Conservation (phyloP, 2,329 filamentous ascomycete genomes). For the Parascedosporium putredinis region DNA sequence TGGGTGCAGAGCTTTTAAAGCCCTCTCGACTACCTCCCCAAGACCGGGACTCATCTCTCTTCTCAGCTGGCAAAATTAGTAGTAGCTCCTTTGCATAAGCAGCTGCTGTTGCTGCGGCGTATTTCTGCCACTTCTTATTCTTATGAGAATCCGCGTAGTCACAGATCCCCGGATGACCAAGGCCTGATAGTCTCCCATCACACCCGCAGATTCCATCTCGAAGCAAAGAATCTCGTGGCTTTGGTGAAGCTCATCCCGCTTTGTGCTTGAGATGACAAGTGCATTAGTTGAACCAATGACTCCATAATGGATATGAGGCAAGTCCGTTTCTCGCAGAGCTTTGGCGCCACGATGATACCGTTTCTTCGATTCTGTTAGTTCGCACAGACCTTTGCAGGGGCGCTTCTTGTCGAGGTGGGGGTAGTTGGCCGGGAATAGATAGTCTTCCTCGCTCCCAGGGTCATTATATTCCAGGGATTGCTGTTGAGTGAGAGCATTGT, state of each 20-base stretch:
- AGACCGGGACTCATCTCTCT: no score
- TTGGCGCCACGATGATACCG: neutral
- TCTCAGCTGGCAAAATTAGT: neutral
- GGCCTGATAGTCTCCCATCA: conserved; percentile 13
- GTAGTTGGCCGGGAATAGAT: neutral
- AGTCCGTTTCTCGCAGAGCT: neutral
- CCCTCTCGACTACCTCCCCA: no score
- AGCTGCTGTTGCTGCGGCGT: conserved; percentile 10
- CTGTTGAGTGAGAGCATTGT: neutral
- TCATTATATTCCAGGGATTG: neutral
- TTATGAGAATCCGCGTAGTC: conserved; percentile 20
- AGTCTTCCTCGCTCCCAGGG: neutral
- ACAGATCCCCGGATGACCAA: conserved; percentile 19
- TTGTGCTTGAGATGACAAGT: neutral
- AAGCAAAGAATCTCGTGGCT: neutral
- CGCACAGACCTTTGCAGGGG: neutral
- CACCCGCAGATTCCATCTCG: conserved; percentile 15
- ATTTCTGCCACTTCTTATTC: conserved; percentile 7
- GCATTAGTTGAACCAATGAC: neutral
- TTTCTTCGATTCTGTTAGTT: neutral
- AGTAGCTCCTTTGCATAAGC: conserved; percentile 14
- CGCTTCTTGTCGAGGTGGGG: neutral
- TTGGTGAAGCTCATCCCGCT: neutral
- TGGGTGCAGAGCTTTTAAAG: no score
- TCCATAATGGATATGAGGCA: neutral